Evolutionary conservation across 805 yeast genomes (phyloP), one percentile per base, ranked within the genome.

Genomic region (Metschnikowia gelsemii): DNA sequence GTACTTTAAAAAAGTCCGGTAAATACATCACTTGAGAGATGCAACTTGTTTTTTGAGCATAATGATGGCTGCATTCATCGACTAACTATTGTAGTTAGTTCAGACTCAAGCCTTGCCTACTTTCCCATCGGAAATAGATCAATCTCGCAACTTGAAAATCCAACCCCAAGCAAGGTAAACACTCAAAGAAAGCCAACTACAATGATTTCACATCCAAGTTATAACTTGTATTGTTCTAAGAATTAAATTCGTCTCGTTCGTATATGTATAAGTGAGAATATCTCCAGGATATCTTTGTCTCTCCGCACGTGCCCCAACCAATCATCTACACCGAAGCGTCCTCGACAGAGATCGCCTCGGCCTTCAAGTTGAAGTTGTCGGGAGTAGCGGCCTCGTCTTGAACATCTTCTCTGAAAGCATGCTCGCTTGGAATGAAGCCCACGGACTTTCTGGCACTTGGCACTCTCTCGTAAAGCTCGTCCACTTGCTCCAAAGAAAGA

Each of bases 401-500:
- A 17, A 48, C 43, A 13, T 41, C 51, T 13, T 55, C 55, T 59
- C 64, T 62, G 62, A 64, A 63, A 21, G 68, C 70, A 49, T 64
- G 68, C 32, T 42, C 61, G 39, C 60, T 44, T 32, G 72, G 72
- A 38, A 63, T 51, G 40, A 62, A 66, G 8, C 46, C 45, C 18
- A 32, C 13, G 8, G 72, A 66, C 37, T 59, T 47, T 68, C 72
- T 62, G 26, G 70, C 71, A 32, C 52, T 37, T 13, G 55, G 52
- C 34, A 64, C 64, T 30, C 49, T 45, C 51, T 58, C 58, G 56
- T 63, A 66, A 62, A 67, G 56, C 49, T 64, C 69, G 51, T 67
- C 72, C 47, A 65, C 64, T 52, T 67, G 69, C 55, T 67, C 73
- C 51, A 67, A 64, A 35, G 71, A 47, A 50, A 67, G 62, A 35